Percentiles rank a stretch among this genome's conserved stretches.
Conservation (phyloP, 495 filamentous ascomycete species). For the Neurospora intermedia region DNA sequence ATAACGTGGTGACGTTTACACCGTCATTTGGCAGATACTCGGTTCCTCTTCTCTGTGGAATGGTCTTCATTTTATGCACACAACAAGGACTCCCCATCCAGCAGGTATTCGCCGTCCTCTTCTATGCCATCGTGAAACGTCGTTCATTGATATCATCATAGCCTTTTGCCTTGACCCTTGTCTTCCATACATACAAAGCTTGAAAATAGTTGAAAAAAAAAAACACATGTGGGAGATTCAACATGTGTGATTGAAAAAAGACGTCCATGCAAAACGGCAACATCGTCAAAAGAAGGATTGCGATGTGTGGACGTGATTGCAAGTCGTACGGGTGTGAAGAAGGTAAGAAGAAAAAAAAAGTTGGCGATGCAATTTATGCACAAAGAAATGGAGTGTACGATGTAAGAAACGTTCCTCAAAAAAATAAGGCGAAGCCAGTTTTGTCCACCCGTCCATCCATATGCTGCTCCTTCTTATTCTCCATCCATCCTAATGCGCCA, state of each 20-base stretch:
- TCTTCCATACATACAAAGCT: not conserved
- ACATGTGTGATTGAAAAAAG: not conserved
- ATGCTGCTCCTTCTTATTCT: not conserved
- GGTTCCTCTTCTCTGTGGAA: not conserved
- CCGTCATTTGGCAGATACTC: not conserved
- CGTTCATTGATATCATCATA: not conserved
- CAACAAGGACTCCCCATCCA: not conserved
- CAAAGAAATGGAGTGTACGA: not conserved
- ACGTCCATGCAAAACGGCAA: not conserved
- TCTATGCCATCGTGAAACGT: not conserved
- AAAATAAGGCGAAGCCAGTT: not conserved
- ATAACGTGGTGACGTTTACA: not conserved
- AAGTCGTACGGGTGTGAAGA: not conserved
- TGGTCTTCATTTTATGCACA: not conserved
- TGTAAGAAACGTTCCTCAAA: not conserved
- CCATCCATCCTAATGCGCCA: not conserved
- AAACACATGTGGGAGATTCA: not conserved
- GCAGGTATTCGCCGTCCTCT: not conserved
- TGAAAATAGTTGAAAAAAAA: not conserved
- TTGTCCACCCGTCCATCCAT: not conserved
- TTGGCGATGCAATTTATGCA: not conserved
- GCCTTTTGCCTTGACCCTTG: not conserved
- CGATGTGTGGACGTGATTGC: not conserved
- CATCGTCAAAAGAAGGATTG: not conserved
- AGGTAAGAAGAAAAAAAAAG: not conserved